phyloP scores from a whole-genome alignment of 2,329 filamentous ascomycete genomes.

The Colletotrichum eleusines region DNA sequence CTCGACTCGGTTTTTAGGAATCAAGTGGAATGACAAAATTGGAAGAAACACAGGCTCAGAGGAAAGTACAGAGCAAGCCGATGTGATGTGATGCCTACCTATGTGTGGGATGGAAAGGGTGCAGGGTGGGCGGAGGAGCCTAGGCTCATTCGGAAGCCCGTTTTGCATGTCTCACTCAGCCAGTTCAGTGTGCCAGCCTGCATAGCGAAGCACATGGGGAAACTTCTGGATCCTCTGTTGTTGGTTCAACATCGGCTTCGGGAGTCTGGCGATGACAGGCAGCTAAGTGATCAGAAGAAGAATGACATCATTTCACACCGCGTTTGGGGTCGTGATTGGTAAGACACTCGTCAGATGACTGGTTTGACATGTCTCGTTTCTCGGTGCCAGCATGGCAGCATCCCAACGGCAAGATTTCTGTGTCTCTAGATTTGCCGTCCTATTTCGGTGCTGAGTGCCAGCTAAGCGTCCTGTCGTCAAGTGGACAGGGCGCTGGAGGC shows the following conservation, averaged over 20 bases:
- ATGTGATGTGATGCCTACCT: neutral
- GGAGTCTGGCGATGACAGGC: neutral
- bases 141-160: neutral
- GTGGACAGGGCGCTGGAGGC: too few relatives aligned
- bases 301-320: slow-evolving; percentile 29
- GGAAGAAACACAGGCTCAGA: too few relatives aligned
- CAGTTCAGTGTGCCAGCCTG: too few relatives aligned
- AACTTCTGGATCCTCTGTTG: neutral
- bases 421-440: neutral
- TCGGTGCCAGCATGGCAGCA: slow-evolving; percentile 1
- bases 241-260: neutral
- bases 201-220: neutral
- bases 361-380: neutral
- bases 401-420: slow-evolving; percentile 4
- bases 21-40: neutral
- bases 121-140: neutral
- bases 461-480: neutral
- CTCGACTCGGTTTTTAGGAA: neutral
- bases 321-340: slow-evolving; percentile 3
- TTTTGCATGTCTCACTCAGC: neutral
- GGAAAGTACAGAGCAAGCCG: neutral
- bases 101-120: neutral
- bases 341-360: slow-evolving; percentile 17
- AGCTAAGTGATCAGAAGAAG: neutral
- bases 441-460: neutral